Evolutionary conservation across 345 rosid species (phyloP).

Genomic region (Erysimum cheiranthoides): DNA sequence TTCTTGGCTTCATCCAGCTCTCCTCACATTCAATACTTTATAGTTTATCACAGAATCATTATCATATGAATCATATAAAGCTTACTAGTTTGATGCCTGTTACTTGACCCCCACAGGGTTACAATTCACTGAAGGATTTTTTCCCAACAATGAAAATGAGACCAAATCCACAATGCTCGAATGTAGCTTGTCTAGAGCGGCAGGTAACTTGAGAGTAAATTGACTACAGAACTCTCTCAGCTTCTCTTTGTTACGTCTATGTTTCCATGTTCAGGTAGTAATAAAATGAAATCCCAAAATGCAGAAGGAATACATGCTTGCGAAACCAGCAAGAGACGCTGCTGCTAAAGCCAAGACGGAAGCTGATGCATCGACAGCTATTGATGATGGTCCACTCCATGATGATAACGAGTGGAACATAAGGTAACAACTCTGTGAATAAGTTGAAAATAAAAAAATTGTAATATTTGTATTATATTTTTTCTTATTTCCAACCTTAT

Average conservation of each 20-base stretch:
- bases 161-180: constrained; percentile 95
- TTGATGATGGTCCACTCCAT: constrained; percentile 68
- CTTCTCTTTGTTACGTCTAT: constrained; percentile 2
- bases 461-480: not conserved
- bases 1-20: constrained; percentile 30
- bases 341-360: constrained; percentile 89
- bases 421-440: constrained; percentile 55
- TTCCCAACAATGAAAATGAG: constrained; percentile 97
- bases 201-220: constrained; percentile 61
- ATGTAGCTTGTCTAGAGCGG: constrained; percentile 84
- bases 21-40: not conserved
- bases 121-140: constrained; percentile 90
- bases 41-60: constrained; percentile 19
- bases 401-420: constrained; percentile 94
- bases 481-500: not conserved
- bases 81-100: not conserved
- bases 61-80: not conserved
- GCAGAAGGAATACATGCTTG: constrained; percentile 80
- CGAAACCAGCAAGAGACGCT: constrained; percentile 87
- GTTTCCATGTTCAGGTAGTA: constrained; percentile 16
- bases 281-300: constrained; percentile 22
- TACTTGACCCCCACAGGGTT: constrained; percentile 68
- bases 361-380: constrained; percentile 57
- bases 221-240: not conserved
- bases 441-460: not conserved